These are phyloP conservation scores for Malassezia sp. DNA, from an alignment of 1,284 basidiomycete species.

Conservation along the genomic window DNA sequence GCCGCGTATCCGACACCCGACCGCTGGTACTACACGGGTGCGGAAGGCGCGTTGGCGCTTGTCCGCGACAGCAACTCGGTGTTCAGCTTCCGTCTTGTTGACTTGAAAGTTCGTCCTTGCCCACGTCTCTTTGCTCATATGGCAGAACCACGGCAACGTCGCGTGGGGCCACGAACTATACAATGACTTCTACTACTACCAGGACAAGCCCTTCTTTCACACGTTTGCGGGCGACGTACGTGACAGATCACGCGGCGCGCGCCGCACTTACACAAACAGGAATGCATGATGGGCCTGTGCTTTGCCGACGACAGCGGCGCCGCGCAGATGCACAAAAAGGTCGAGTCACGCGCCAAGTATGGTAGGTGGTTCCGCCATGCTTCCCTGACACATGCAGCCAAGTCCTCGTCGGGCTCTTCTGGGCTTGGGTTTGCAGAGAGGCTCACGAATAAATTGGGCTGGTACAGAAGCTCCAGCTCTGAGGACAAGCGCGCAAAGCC, in stretches of 20 bases:
- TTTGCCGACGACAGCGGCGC: conserved; percentile 83
- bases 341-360: conserved; percentile 60
- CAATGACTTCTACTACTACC: conserved; percentile 67
- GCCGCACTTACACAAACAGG: conserved; percentile 48
- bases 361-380: conserved; percentile 48
- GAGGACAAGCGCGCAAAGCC: conserved; percentile 50
- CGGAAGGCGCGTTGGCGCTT: conserved; percentile 42
- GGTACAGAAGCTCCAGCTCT: conserved; percentile 33
- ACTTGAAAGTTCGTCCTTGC: conserved; percentile 23
- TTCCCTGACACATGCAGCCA: conserved; percentile 19
- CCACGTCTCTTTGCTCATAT: neutral
- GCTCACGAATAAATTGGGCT: conserved; percentile 9
- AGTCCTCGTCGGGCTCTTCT: conserved; percentile 26
- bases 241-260: too few species aligned
- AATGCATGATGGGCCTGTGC: conserved; percentile 79
- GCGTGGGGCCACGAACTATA: conserved; percentile 90
- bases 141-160: conserved; percentile 3
- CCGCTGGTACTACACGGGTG: conserved; percentile 34
- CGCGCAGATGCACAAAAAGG: conserved; percentile 76
- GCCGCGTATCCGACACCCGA: conserved; percentile 26
- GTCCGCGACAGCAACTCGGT: conserved; percentile 29
- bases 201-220: conserved; percentile 85
- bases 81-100: conserved; percentile 38
- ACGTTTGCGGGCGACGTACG: conserved; percentile 83
- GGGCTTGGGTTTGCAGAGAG: conserved; percentile 13